Evolutionary conservation across 176 grass and related monocot species (phyloP).

Genomic region (Pontederia paniculata): DNA sequence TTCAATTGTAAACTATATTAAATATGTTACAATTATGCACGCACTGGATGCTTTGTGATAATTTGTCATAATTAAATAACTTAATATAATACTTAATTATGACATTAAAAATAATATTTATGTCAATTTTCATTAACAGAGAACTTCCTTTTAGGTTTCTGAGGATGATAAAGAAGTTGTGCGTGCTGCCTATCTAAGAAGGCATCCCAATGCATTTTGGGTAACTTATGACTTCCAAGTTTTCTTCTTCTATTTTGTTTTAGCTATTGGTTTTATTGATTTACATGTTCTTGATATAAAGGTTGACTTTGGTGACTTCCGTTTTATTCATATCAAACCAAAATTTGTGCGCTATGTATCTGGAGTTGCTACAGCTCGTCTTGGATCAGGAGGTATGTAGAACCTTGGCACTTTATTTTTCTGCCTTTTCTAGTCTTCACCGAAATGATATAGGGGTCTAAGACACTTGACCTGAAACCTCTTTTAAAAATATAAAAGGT

Average conservation of each 20-base stretch:
- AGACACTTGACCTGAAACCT: too few relatives aligned
- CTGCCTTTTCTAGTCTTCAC: too few relatives aligned
- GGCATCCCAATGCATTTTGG: slow-evolving; percentile 89
- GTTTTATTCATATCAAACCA: slow-evolving; percentile 67
- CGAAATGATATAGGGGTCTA: too few relatives aligned
- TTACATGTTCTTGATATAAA: slow-evolving; percentile 18
- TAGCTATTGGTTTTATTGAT: slow-evolving; percentile 2
- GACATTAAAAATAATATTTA: neutral
- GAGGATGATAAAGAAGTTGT: slow-evolving; percentile 50
- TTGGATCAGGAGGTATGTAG: slow-evolving; percentile 79
- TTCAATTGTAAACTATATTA: too few relatives aligned
- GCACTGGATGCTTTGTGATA: too few relatives aligned
- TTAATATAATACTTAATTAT: neutral
- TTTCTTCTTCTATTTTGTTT: too few relatives aligned
- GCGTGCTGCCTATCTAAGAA: slow-evolving; percentile 55
- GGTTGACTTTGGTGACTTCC: slow-evolving; percentile 98
- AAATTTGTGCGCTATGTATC: slow-evolving; percentile 72
- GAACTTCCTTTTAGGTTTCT: slow-evolving; percentile 33
- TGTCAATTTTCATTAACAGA: slow-evolving; percentile 4
- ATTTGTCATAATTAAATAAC: neutral
- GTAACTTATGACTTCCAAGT: slow-evolving; percentile 25
- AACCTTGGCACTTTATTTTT: neutral
- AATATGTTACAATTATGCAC: too few relatives aligned
- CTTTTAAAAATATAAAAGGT: too few relatives aligned
- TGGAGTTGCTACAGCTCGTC: slow-evolving; percentile 76